Conservation (phyloP, 768 basidiomycete genomes). For the Pleurotus cornucopiae region DNA sequence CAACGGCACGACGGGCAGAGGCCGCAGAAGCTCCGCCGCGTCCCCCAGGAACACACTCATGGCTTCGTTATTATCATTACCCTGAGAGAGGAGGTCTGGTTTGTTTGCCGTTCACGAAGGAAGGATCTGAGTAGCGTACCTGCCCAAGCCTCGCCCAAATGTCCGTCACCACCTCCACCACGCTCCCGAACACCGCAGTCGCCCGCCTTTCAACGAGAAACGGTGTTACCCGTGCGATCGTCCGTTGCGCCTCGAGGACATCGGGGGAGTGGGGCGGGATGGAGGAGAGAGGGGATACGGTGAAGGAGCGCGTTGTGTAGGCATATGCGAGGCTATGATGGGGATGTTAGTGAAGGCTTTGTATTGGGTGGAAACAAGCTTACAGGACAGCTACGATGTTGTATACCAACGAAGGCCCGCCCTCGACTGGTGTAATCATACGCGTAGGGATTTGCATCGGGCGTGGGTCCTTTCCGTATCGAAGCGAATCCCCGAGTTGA, state of each 20-base stretch:
- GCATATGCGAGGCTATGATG: constrained; percentile 60
- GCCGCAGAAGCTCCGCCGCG: constrained; percentile 45
- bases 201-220: constrained; percentile 64
- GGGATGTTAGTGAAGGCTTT: constrained; percentile 3
- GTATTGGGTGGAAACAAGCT: constrained; percentile 20
- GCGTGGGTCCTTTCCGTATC: constrained; percentile 34
- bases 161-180: constrained; percentile 53
- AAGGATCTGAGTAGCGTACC: constrained; percentile 28
- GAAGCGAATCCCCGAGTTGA: background rate
- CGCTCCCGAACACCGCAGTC: constrained; percentile 42
- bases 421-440: constrained; percentile 34
- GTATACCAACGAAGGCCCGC: constrained; percentile 48
- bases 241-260: constrained; percentile 36
- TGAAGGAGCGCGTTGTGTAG: constrained; percentile 60
- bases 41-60: constrained; percentile 58
- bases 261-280: constrained; percentile 37
- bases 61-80: constrained; percentile 31
- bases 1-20: constrained; percentile 29
- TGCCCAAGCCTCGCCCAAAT: constrained; percentile 61
- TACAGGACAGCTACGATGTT: constrained; percentile 70
- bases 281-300: constrained; percentile 51
- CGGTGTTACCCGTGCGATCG: constrained; percentile 53
- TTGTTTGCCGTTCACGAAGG: background rate
- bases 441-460: constrained; percentile 42
- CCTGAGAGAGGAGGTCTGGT: constrained; percentile 21